Conservation (phyloP, 2,329 filamentous ascomycete species). For the Epichloe typhina region DNA sequence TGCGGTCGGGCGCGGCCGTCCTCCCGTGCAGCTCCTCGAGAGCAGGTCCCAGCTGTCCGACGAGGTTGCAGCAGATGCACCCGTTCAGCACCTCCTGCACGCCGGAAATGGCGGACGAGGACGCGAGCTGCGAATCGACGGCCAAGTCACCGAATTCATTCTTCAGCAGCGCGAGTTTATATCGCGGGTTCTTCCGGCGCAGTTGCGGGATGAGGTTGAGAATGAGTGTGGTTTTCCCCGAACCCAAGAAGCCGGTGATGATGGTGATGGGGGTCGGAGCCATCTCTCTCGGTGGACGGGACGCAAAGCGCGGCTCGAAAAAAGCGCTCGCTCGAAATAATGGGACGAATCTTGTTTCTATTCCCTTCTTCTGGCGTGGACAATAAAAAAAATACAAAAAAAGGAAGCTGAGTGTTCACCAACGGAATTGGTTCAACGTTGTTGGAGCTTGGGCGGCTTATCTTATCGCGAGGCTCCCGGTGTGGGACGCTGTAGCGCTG, state of each 20-base stretch:
- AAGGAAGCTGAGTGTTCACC: neutral
- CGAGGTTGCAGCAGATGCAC: constrained; percentile 97
- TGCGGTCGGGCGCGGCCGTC: constrained; percentile 54
- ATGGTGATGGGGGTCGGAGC: constrained; percentile 80
- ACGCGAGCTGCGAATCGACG: constrained; percentile 82
- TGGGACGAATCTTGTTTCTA: neutral
- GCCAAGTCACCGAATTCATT: constrained; percentile 97
- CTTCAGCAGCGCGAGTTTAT: constrained; percentile 88
- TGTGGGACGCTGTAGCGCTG: neutral
- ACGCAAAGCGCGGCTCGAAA: neutral
- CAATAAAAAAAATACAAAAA: neutral
- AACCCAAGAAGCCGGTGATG: constrained; percentile 89
- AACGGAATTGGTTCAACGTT: neutral
- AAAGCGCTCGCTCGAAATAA: neutral
- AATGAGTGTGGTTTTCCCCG: constrained; percentile 91
- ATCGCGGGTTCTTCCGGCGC: constrained; percentile 51
- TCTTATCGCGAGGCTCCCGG: neutral
- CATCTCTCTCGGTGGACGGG: constrained; percentile 29
- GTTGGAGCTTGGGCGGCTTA: neutral
- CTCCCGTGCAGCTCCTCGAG: constrained; percentile 63
- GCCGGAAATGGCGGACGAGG: constrained; percentile 69
- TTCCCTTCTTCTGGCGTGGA: neutral
- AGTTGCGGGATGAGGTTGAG: constrained; percentile 90
- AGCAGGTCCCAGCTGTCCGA: constrained; percentile 75
- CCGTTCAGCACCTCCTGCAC: constrained; percentile 90